Conservation (phyloP, 371 early-diverging fungal genomes). For the Encephalitozoon hellem region DNA sequence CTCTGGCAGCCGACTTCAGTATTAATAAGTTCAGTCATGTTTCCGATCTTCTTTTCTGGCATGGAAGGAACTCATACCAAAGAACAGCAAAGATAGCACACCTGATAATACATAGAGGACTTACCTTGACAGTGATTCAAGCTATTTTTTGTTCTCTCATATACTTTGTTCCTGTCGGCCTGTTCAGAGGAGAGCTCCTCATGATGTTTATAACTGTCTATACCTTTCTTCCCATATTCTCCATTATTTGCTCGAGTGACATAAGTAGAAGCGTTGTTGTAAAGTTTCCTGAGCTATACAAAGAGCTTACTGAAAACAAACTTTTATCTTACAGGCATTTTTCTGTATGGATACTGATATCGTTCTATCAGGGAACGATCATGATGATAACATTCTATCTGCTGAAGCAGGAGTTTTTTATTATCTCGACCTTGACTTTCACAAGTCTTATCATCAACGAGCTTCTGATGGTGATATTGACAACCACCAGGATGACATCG, state of each 20-base stretch:
- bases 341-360: constrained; percentile 80
- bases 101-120: constrained; percentile 95
- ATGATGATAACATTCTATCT: constrained; percentile 79
- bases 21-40: constrained; percentile 79
- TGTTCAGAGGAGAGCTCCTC: constrained; percentile 74
- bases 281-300: constrained; percentile 89
- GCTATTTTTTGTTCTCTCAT: constrained; percentile 93
- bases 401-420: constrained; percentile 84
- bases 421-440: constrained; percentile 87
- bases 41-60: constrained; percentile 77
- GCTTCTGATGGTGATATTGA: constrained; percentile 87
- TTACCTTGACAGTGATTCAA: constrained; percentile 91
- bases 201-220: constrained; percentile 82
- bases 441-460: constrained; percentile 90
- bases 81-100: constrained; percentile 85
- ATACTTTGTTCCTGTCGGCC: constrained; percentile 87
- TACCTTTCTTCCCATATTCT: constrained; percentile 91
- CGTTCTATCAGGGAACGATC: constrained; percentile 88
- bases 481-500: constrained; percentile 57
- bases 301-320: constrained; percentile 81
- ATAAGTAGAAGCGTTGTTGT: constrained; percentile 77
- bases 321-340: constrained; percentile 79
- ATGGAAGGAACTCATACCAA: constrained; percentile 89
- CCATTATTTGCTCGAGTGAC: constrained; percentile 80
- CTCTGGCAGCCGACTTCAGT: constrained; percentile 88